Conservation (phyloP, 2,329 filamentous ascomycete species). For the Phaeoacremonium minimum region DNA sequence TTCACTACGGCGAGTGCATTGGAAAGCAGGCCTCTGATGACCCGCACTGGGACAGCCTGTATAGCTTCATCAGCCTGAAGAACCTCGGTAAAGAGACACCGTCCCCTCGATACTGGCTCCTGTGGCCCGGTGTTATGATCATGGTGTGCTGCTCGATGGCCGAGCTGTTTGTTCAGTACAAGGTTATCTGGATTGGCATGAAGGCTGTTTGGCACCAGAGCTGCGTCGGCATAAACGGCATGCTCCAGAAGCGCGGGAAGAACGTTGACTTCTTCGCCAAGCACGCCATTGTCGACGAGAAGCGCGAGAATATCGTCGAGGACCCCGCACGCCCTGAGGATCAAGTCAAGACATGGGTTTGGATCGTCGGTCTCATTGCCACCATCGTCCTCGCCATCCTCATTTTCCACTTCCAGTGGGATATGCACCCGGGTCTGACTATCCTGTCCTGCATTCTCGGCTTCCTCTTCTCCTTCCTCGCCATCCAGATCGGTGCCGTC, state of each 20-base stretch:
- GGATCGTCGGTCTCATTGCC: constrained; percentile 39
- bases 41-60: constrained; percentile 37
- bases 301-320: constrained; percentile 33
- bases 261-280: constrained; percentile 34
- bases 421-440: constrained; percentile 52
- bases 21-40: constrained; percentile 28
- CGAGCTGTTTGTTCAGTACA: constrained; percentile 32
- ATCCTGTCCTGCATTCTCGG: constrained; percentile 51
- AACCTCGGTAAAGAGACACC: constrained; percentile 25
- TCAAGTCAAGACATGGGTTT: constrained; percentile 49
- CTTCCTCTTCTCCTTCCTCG: constrained; percentile 58
- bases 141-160: constrained; percentile 34
- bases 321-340: constrained; percentile 42
- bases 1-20: constrained; percentile 45
- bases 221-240: constrained; percentile 34
- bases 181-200: constrained; percentile 30
- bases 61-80: constrained; percentile 26
- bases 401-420: constrained; percentile 45
- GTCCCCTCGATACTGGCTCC: constrained; percentile 33
- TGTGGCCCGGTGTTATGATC: constrained; percentile 37
- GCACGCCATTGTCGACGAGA: constrained; percentile 24
- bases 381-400: constrained; percentile 47
- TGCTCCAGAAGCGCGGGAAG: constrained; percentile 34
- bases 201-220: constrained; percentile 42
- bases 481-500: constrained; percentile 56